These are phyloP conservation scores for Aethionema arabicum DNA, from an alignment of 345 rosid genomes.

Conservation along the genomic window DNA sequence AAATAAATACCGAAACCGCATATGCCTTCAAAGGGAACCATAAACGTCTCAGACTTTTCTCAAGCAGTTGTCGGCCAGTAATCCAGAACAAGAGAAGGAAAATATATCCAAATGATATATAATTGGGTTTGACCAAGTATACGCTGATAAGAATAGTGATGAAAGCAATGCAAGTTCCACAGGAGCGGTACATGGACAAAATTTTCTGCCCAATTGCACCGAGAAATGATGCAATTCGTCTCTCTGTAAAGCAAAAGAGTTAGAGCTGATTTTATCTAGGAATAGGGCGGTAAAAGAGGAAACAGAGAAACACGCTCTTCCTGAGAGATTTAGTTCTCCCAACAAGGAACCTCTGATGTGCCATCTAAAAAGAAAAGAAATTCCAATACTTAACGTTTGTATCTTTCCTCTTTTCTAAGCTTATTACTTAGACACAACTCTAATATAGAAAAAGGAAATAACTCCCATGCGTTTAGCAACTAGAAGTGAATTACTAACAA, in stretches of 20 bases:
- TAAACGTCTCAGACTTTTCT: conserved; percentile 73
- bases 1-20: conserved; percentile 71
- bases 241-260: conserved; percentile 53
- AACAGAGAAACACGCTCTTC: no score
- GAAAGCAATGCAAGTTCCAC: conserved; percentile 93
- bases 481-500: no score
- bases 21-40: conserved; percentile 95
- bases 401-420: no score
- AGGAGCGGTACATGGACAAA: conserved; percentile 81
- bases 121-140: conserved; percentile 84
- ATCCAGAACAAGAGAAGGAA: conserved; percentile 93
- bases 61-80: conserved; percentile 89
- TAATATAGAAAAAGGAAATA: no score
- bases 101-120: conserved; percentile 84
- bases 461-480: no score
- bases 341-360: no score
- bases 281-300: no score
- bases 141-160: conserved; percentile 86
- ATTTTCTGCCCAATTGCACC: conserved; percentile 83
- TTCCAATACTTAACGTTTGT: no score
- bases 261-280: no score
- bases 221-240: conserved; percentile 75
- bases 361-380: no score
- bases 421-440: no score
- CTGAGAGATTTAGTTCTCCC: no score